These are phyloP conservation scores for Fusarium verticillioides DNA, from an alignment of 2,329 filamentous ascomycete genomes.

Conservation along the genomic window DNA sequence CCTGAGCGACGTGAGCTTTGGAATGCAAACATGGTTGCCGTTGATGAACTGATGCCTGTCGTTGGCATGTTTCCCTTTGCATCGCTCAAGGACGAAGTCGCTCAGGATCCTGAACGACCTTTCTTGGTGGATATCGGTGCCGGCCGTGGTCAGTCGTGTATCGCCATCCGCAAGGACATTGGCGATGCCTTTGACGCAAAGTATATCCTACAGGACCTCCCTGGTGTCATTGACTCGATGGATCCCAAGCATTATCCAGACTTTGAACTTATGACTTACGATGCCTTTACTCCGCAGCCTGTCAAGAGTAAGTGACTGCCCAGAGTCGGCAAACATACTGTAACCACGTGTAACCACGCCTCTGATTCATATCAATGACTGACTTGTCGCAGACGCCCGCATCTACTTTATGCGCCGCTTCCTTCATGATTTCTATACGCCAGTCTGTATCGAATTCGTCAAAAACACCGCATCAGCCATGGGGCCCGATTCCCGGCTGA, in stretches of 20 bases:
- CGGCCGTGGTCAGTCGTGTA: constrained; percentile 47
- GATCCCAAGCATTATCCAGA: constrained; percentile 33
- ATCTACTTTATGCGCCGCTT: constrained; percentile 50
- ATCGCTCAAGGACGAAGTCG: constrained; percentile 44
- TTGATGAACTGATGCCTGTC: constrained; percentile 49
- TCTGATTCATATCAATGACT: background rate
- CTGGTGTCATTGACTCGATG: constrained; percentile 45
- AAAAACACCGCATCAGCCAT: constrained; percentile 47
- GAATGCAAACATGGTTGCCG: constrained; percentile 48
- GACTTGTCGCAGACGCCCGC: constrained; percentile 42
- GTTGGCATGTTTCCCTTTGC: constrained; percentile 51
- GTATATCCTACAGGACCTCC: constrained; percentile 50
- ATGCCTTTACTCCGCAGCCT: constrained; percentile 35
- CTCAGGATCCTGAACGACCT: constrained; percentile 44
- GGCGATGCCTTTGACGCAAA: constrained; percentile 38
- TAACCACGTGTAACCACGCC: too few species aligned
- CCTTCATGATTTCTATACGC: constrained; percentile 48
- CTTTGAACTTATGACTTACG: constrained; percentile 44
- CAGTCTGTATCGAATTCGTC: constrained; percentile 47
- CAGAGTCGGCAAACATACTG: too few species aligned
- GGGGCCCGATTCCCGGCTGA: constrained; percentile 48
- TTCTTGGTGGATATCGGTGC: constrained; percentile 49
- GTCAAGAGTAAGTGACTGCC: constrained; percentile 32
- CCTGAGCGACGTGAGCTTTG: constrained; percentile 47
- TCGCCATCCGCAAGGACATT: constrained; percentile 45